phyloP scores from a whole-genome alignment of 306 rosid genomes.

The Pachyrhizus erosus region DNA sequence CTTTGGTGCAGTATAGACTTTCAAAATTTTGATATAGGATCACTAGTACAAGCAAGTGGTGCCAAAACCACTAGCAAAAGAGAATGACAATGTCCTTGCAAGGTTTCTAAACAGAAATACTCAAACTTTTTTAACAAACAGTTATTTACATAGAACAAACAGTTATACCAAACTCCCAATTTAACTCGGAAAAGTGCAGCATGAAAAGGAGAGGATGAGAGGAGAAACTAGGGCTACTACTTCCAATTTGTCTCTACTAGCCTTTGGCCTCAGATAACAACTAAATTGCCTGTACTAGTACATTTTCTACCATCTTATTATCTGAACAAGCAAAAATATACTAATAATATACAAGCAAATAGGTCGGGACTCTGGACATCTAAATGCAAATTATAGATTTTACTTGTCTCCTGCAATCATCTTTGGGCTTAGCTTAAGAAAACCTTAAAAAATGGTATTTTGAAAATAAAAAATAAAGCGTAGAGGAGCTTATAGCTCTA shows the following conservation, averaged over 20 bases:
- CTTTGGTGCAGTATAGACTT: background rate
- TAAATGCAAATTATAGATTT: conserved; percentile 6
- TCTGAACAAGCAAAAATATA: background rate
- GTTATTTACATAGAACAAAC: background rate
- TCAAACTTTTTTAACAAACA: background rate
- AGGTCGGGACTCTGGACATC: background rate
- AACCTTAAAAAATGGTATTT: background rate
- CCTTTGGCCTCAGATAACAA: conserved; percentile 12
- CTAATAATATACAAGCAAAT: background rate
- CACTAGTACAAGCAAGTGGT: background rate
- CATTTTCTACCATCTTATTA: conserved; percentile 4
- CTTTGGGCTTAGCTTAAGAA: conserved; percentile 26
- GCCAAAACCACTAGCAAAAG: conserved; percentile 15
- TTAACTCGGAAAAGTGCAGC: background rate
- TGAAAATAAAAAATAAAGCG: conserved; percentile 11
- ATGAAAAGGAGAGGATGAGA: background rate
- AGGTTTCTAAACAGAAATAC: background rate
- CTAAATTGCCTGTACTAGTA: background rate
- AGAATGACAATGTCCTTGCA: background rate
- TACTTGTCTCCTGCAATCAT: background rate
- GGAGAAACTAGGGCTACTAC: conserved; percentile 1
- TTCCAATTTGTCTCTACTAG: conserved; percentile 3
- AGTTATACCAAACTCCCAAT: background rate
- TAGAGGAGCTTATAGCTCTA: conserved; percentile 4
- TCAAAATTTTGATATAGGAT: conserved; percentile 1